Evolutionary conservation across 2,329 filamentous ascomycete species (phyloP).

Genomic region (Colletotrichum incanum): DNA sequence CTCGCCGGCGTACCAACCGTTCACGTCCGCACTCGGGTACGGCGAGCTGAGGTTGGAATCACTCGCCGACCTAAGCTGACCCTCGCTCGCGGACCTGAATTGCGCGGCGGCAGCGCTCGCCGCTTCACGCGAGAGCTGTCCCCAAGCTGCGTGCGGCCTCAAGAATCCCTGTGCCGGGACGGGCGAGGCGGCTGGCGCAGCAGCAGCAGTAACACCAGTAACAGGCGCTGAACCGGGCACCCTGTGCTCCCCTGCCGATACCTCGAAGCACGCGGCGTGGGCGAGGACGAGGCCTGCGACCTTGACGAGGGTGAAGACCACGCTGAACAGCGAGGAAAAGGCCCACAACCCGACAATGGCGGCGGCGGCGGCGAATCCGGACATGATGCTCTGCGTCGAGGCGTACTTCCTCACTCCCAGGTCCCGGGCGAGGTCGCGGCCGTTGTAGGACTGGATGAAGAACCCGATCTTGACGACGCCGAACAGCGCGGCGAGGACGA

Average conservation of each 20-base stretch:
- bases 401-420: constrained; percentile 39
- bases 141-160: constrained; percentile 23
- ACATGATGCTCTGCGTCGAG: constrained; percentile 36
- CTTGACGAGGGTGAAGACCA: constrained; percentile 35
- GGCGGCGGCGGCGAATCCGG: constrained; percentile 27
- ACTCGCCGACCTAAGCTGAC: constrained; percentile 34
- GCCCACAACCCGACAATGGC: constrained; percentile 38
- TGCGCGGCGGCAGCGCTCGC: constrained; percentile 3
- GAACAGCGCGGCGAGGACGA: constrained; percentile 38
- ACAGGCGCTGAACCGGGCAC: neutral
- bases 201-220: neutral
- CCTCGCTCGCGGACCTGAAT: constrained; percentile 34
- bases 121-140: constrained; percentile 16
- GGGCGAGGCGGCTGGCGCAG: constrained; percentile 8
- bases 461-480: constrained; percentile 38
- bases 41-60: constrained; percentile 25
- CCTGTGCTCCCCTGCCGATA: constrained; percentile 4
- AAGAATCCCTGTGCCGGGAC: constrained; percentile 18
- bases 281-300: constrained; percentile 34
- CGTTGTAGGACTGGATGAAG: constrained; percentile 40
- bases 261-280: constrained; percentile 36
- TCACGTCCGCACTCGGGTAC: constrained; percentile 3
- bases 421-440: constrained; percentile 40
- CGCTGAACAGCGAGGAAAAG: constrained; percentile 39
- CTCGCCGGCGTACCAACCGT: constrained; percentile 31